Percentiles rank a stretch among this genome's conserved stretches.
Evolutionary conservation across 2,329 filamentous ascomycete genomes (phyloP).

Genomic region (Stagonosporopsis tanaceti): DNA sequence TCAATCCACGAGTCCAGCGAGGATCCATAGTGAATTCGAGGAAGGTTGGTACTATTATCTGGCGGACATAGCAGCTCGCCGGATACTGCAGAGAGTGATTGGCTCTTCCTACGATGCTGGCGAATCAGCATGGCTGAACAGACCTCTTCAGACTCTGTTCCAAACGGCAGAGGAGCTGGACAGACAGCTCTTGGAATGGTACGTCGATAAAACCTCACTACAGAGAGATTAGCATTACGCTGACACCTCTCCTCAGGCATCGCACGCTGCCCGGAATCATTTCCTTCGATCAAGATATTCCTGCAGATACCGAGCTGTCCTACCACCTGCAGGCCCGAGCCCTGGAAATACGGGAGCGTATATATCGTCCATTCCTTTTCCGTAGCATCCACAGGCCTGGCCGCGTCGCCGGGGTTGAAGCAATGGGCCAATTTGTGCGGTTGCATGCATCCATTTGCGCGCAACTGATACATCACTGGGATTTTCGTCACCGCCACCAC

Average conservation of each 20-base stretch:
- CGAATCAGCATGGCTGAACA: constrained; percentile 2
- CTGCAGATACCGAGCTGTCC: constrained; percentile 24
- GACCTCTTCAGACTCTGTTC: background rate
- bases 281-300: constrained; percentile 22
- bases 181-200: constrained; percentile 8
- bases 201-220: background rate
- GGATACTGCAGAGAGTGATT: constrained; percentile 10
- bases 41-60: constrained; percentile 20
- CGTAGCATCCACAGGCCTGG: constrained; percentile 33
- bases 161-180: constrained; percentile 13
- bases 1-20: background rate
- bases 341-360: constrained; percentile 30
- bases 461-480: constrained; percentile 22
- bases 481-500: constrained; percentile 41
- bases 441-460: constrained; percentile 30
- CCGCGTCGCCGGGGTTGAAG: constrained; percentile 15
- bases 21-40: constrained; percentile 10
- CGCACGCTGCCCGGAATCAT: constrained; percentile 20
- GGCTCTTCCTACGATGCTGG: constrained; percentile 1
- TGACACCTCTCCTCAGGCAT: background rate
- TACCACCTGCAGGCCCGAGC: constrained; percentile 23
- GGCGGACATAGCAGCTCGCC: constrained; percentile 12
- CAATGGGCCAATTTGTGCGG: constrained; percentile 25
- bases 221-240: background rate
- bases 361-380: constrained; percentile 45